phyloP scores from a whole-genome alignment of 805 yeast genomes.

The Candida peoriensis region DNA sequence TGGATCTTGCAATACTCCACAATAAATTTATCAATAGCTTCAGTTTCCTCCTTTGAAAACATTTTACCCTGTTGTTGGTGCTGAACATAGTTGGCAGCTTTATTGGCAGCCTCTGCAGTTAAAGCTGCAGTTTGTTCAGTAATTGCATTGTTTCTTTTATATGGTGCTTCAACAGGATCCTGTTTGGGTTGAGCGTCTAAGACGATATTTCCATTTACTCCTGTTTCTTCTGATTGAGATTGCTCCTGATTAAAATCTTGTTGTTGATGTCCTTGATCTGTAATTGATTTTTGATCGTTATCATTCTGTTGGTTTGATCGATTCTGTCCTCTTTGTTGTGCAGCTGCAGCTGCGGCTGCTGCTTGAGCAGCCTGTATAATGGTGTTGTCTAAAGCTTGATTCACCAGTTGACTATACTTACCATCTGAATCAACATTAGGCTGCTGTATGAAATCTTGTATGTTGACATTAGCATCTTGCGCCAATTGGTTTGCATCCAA shows the following conservation, averaged over 20 bases:
- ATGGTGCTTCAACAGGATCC: background rate
- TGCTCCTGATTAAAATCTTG: conserved; percentile 1
- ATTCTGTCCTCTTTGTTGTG: conserved; percentile 5
- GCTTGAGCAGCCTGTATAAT: conserved; percentile 20
- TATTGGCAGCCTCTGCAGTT: conserved; percentile 38
- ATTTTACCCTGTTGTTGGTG: conserved; percentile 22
- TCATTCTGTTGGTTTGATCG: conserved; percentile 4
- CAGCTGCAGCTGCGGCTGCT: conserved; percentile 22
- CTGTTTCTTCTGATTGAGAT: conserved; percentile 1
- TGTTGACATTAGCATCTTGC: conserved; percentile 34
- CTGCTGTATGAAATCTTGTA: conserved; percentile 24
- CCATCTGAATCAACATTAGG: conserved; percentile 15
- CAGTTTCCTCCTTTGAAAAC: conserved; percentile 62
- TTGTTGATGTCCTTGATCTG: conserved; percentile 1
- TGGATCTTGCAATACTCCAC: conserved; percentile 61
- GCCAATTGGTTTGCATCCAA: conserved; percentile 64
- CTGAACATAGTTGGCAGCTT: conserved; percentile 32
- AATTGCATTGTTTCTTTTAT: background rate
- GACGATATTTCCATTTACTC: background rate
- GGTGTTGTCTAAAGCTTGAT: conserved; percentile 21
- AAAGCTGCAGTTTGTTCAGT: conserved; percentile 33
- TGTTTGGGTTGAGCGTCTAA: background rate
- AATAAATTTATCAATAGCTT: conserved; percentile 69
- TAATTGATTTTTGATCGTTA: conserved; percentile 6
- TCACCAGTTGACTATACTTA: conserved; percentile 3